Percentiles rank a stretch among this genome's conserved stretches.
These are phyloP conservation scores for Cicer judaicum DNA, from an alignment of 306 rosid genomes.

Conservation along the genomic window DNA sequence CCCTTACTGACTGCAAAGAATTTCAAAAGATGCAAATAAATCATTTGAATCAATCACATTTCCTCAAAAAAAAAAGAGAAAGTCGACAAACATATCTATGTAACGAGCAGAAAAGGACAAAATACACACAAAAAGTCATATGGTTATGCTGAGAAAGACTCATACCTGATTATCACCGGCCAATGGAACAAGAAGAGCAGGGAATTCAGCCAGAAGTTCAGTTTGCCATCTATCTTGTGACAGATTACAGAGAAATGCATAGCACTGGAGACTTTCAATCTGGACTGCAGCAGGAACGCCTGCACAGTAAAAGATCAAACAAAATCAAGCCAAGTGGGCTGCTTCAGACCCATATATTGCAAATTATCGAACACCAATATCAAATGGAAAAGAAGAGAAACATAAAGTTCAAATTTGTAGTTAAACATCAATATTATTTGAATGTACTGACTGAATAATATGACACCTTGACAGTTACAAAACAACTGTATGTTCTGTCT, in stretches of 20 bases:
- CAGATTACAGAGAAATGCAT: constrained; percentile 65
- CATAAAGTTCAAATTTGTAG: background rate
- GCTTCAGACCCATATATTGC: constrained; percentile 3
- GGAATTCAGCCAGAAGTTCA: constrained; percentile 75
- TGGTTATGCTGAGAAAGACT: background rate
- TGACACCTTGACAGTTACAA: constrained; percentile 3
- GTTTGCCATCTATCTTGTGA: constrained; percentile 61
- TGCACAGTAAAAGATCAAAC: constrained; percentile 47
- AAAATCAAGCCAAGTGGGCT: constrained; percentile 26
- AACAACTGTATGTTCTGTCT: background rate
- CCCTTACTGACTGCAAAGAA: constrained; percentile 64
- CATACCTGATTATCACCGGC: constrained; percentile 67
- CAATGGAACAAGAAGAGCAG: constrained; percentile 85
- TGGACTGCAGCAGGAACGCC: constrained; percentile 81
- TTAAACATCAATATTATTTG: background rate
- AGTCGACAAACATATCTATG: background rate
- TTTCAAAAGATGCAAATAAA: constrained; percentile 20
- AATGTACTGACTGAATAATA: background rate
- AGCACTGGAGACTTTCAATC: constrained; percentile 84
- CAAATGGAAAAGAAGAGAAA: background rate
- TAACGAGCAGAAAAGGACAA: constrained; percentile 26
- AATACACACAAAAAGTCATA: background rate
- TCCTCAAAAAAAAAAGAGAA: constrained; percentile 19
- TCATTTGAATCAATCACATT: constrained; percentile 24
- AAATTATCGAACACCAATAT: constrained; percentile 7